Percentiles rank a stretch among this genome's conserved stretches.
Evolutionary conservation across 768 basidiomycete species (phyloP).

Genomic region (Candolleomyces eurysporus): DNA sequence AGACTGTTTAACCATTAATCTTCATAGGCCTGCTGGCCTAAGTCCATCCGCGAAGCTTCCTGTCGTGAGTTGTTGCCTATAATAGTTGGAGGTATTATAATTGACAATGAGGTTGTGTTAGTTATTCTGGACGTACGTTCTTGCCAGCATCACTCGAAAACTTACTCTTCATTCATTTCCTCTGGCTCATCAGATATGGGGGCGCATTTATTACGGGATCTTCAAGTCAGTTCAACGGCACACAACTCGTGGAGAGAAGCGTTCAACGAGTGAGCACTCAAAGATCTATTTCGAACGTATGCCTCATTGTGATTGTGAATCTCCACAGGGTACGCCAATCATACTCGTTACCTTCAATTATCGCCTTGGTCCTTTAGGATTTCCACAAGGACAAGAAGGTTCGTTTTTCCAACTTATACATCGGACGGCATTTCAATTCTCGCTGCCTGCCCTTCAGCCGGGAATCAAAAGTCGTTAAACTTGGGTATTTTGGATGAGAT

Average conservation of each 20-base stretch:
- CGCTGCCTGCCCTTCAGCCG: conserved; percentile 22
- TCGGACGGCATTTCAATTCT: conserved; percentile 31
- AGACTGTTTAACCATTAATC: conserved; percentile 59
- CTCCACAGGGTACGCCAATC: conserved; percentile 39
- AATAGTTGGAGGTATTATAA: background rate
- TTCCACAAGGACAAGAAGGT: conserved; percentile 38
- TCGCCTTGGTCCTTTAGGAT: conserved; percentile 48
- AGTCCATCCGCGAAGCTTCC: conserved; percentile 29
- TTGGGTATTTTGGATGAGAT: conserved; percentile 46
- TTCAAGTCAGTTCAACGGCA: too few species aligned
- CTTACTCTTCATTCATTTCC: too few species aligned
- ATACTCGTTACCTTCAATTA: conserved; percentile 40
- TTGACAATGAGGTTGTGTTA: conserved; percentile 5
- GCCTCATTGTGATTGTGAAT: conserved; percentile 11
- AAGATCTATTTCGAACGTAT: too few species aligned
- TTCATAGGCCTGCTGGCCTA: conserved; percentile 47
- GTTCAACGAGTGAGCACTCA: too few species aligned
- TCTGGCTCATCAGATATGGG: too few species aligned
- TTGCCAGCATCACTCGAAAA: too few species aligned
- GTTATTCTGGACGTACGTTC: conserved; percentile 39
- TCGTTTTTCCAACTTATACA: conserved; percentile 26
- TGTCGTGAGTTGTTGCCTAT: conserved; percentile 28
- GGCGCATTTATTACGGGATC: too few species aligned
- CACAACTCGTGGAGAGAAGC: too few species aligned
- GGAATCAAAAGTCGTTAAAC: conserved; percentile 35